Evolutionary conservation across 1,284 basidiomycete genomes (phyloP).

Genomic region (Pholiota adiposa): DNA sequence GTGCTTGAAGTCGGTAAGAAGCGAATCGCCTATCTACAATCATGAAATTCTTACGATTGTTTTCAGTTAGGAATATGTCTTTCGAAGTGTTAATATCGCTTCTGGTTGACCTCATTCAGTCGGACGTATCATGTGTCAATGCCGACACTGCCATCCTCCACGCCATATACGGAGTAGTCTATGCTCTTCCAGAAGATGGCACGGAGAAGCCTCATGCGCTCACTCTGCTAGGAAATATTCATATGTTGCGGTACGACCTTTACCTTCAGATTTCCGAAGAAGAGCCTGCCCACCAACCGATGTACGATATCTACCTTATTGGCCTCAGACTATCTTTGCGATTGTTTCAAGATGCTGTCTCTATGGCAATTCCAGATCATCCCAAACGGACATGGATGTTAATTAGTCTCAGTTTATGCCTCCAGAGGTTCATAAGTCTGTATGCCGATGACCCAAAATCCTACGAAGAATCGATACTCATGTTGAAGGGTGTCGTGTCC

Average conservation of each 20-base stretch:
- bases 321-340: not conserved
- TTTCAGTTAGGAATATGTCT: slow-evolving; percentile 4
- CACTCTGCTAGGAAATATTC: slow-evolving; percentile 10
- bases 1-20: slow-evolving; percentile 7
- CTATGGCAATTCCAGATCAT: not conserved
- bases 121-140: slow-evolving; percentile 9
- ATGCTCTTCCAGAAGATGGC: not conserved
- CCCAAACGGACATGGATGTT: slow-evolving; percentile 11
- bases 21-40: too few relatives aligned
- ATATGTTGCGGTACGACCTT: slow-evolving; percentile 11
- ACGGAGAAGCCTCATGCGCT: slow-evolving; percentile 1
- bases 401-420: slow-evolving; percentile 7
- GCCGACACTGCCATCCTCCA: slow-evolving; percentile 7
- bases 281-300: not conserved
- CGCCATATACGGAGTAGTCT: not conserved
- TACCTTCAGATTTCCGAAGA: slow-evolving; percentile 7
- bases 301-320: slow-evolving; percentile 6
- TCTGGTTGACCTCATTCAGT: slow-evolving; percentile 5
- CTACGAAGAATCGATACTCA: not conserved
- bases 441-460: not conserved
- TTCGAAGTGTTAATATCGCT: not conserved
- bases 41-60: too few relatives aligned
- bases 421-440: not conserved
- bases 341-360: slow-evolving; percentile 7
- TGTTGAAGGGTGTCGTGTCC: not conserved